Evolutionary conservation across 305 asterid species (phyloP).

Genomic region (Fraxinus velutina): DNA sequence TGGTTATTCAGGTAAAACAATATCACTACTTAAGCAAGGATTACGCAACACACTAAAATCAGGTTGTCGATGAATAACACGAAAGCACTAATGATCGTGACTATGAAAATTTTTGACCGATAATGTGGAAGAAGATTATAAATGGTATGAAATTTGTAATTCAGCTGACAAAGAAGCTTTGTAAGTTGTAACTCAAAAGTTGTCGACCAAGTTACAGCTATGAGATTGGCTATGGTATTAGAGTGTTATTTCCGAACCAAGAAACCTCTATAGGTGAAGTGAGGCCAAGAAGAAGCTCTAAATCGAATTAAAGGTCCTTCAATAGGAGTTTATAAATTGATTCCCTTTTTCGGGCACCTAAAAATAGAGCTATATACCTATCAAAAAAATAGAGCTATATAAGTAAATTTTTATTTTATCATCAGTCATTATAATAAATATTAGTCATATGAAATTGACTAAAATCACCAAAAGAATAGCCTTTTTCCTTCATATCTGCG

Average conservation of each 20-base stretch:
- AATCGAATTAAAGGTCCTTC: background rate
- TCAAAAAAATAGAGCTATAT: background rate
- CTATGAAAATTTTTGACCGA: background rate
- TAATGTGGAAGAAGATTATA: background rate
- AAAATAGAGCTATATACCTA: background rate
- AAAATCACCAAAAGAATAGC: background rate
- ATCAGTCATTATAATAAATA: background rate
- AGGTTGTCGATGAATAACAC: background rate
- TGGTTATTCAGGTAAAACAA: background rate
- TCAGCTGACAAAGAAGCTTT: background rate
- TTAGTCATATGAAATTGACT: background rate
- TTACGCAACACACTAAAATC: background rate
- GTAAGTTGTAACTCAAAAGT: background rate
- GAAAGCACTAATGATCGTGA: background rate
- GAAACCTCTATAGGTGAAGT: background rate
- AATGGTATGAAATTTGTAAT: background rate
- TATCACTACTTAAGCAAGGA: background rate
- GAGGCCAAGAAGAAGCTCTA: background rate
- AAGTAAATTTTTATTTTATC: background rate
- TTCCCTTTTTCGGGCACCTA: background rate
- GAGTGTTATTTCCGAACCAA: background rate
- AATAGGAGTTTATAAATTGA: background rate
- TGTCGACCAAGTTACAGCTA: background rate
- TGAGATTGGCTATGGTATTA: background rate
- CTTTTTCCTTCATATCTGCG: background rate